Evolutionary conservation across 345 rosid species (phyloP).

Genomic region (Citropsis articulata): DNA sequence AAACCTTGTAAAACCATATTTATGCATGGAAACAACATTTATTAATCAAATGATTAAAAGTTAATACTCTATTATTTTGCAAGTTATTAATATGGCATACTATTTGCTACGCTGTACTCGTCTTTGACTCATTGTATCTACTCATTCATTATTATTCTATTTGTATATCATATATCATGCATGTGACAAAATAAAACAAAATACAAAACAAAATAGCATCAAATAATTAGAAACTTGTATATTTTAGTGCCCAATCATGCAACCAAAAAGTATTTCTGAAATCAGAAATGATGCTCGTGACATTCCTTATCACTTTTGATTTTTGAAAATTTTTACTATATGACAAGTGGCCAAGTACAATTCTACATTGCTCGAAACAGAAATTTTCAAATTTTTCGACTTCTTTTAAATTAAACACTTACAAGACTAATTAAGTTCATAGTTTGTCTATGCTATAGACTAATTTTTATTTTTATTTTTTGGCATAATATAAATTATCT

Average conservation of each 20-base stretch:
- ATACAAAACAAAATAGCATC: slow-evolving; percentile 22
- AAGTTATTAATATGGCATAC: neutral
- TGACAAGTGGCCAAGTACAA: neutral
- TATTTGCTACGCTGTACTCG: slow-evolving; percentile 29
- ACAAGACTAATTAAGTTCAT: too few species aligned
- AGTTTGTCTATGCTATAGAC: too few species aligned
- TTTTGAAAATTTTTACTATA: slow-evolving; percentile 7
- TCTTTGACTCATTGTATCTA: slow-evolving; percentile 5
- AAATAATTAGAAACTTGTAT: slow-evolving; percentile 11
- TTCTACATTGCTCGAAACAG: neutral
- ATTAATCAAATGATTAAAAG: neutral
- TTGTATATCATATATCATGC: slow-evolving; percentile 19
- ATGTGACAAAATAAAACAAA: slow-evolving; percentile 33
- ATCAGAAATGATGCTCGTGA: slow-evolving; percentile 51
- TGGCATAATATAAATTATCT: neutral
- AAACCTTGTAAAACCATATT: neutral
- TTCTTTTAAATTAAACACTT: neutral
- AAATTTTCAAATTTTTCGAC: neutral
- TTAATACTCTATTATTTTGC: neutral
- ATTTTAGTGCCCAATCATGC: slow-evolving; percentile 25
- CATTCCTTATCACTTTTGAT: slow-evolving; percentile 26
- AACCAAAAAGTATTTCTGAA: slow-evolving; percentile 23
- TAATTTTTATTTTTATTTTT: neutral
- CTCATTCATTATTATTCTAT: neutral
- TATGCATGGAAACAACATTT: neutral